Evolutionary conservation across 2,329 filamentous ascomycete species (phyloP).

Genomic region (Metarhizium album): DNA sequence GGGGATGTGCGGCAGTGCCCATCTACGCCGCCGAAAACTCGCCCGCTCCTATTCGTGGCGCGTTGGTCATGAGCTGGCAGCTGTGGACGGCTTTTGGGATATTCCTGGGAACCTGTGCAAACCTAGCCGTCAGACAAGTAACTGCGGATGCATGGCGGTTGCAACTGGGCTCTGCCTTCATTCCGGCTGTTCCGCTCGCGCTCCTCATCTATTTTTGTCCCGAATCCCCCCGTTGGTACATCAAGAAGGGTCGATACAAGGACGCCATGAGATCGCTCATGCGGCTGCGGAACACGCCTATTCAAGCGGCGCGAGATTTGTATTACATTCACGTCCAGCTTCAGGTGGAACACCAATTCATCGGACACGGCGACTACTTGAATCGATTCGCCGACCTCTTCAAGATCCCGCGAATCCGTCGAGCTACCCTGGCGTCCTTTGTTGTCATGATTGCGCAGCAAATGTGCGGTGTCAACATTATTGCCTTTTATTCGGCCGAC

Average conservation of each 20-base stretch:
- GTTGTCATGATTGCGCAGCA: slow-evolving; percentile 73
- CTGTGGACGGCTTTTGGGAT: slow-evolving; percentile 56
- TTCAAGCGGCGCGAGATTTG: slow-evolving; percentile 50
- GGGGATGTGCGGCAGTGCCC: slow-evolving; percentile 42
- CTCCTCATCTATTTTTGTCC: slow-evolving; percentile 55
- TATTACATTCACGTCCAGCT: slow-evolving; percentile 57
- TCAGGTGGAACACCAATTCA: slow-evolving; percentile 43
- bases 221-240: slow-evolving; percentile 54
- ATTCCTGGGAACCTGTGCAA: slow-evolving; percentile 49
- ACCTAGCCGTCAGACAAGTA: slow-evolving; percentile 35
- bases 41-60: slow-evolving; percentile 59
- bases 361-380: slow-evolving; percentile 43
- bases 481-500: slow-evolving; percentile 64
- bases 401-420: slow-evolving; percentile 56
- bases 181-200: slow-evolving; percentile 45
- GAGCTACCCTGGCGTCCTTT: slow-evolving; percentile 66
- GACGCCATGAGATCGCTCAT: slow-evolving; percentile 48
- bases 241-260: slow-evolving; percentile 53
- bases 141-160: slow-evolving; percentile 43
- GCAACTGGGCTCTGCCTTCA: slow-evolving; percentile 54
- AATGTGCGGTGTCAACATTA: slow-evolving; percentile 62
- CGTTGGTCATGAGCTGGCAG: slow-evolving; percentile 75
- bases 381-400: slow-evolving; percentile 56
- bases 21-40: slow-evolving; percentile 68
- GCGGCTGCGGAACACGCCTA: slow-evolving; percentile 38